These are phyloP conservation scores for Nevesoporus exiguus DNA, from an alignment of 768 basidiomycete genomes.

Conservation along the genomic window DNA sequence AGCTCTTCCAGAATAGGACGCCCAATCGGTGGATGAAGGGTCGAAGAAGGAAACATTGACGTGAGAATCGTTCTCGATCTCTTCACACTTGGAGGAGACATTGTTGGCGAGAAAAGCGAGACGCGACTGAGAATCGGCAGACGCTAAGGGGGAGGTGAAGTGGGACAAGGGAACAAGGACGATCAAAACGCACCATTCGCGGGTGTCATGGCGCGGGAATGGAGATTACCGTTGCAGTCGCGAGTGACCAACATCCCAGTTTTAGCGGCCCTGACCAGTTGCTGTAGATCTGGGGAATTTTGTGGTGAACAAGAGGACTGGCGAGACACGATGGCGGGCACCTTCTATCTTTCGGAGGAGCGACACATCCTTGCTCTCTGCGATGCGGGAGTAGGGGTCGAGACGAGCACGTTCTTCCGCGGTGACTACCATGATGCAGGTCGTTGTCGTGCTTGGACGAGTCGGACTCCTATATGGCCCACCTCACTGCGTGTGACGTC, in stretches of 20 bases:
- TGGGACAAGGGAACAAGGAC: neutral
- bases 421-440: slow-evolving; percentile 15
- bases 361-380: slow-evolving; percentile 54
- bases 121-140: slow-evolving; percentile 45
- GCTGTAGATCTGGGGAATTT: slow-evolving; percentile 50
- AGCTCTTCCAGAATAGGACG: slow-evolving; percentile 72
- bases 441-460: neutral
- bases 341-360: slow-evolving; percentile 67
- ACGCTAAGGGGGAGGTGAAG: slow-evolving; percentile 32
- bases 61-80: slow-evolving; percentile 69
- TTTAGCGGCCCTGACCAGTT: slow-evolving; percentile 58
- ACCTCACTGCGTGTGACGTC: slow-evolving; percentile 18
- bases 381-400: slow-evolving; percentile 71
- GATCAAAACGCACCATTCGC: slow-evolving; percentile 47
- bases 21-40: slow-evolving; percentile 70
- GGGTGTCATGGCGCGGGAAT: slow-evolving; percentile 80
- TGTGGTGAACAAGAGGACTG: neutral
- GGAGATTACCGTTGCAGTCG: slow-evolving; percentile 60
- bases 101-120: slow-evolving; percentile 75
- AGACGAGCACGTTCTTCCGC: slow-evolving; percentile 38
- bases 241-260: slow-evolving; percentile 81
- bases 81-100: slow-evolving; percentile 67
- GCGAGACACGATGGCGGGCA: slow-evolving; percentile 9
- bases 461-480: slow-evolving; percentile 6
- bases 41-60: slow-evolving; percentile 83